Evolutionary conservation across 345 rosid species (phyloP).

Genomic region (Euphorbia lathyris): DNA sequence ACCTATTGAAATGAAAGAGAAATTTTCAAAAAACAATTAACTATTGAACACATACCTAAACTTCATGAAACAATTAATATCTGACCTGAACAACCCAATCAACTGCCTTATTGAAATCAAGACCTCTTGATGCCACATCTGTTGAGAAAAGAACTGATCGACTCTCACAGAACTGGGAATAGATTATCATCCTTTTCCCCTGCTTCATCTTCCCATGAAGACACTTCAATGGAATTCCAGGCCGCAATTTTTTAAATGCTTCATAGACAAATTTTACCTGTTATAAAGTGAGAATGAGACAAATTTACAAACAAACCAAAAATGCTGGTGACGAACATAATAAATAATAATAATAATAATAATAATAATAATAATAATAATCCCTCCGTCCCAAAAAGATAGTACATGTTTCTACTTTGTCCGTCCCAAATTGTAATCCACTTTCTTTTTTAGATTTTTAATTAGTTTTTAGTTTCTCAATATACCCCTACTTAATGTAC

Average conservation of each 20-base stretch:
- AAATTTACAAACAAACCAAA: background rate
- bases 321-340: background rate
- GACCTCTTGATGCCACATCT: conserved; percentile 94
- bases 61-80: conserved; percentile 13
- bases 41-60: background rate
- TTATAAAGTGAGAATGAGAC: background rate
- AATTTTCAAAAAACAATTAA: conserved; percentile 14
- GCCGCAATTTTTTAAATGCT: conserved; percentile 90
- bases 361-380: no score
- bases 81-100: conserved; percentile 98
- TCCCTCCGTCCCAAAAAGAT: no score
- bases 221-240: conserved; percentile 90
- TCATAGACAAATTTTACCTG: conserved; percentile 92
- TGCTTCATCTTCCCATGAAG: conserved; percentile 99
- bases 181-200: conserved; percentile 72
- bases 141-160: conserved; percentile 87
- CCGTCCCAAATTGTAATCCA: no score
- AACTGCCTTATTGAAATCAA: conserved; percentile 86
- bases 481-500: no score
- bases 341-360: no score
- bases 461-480: no score
- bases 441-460: no score
- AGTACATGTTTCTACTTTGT: no score
- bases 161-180: conserved; percentile 72
- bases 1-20: conserved; percentile 39